phyloP scores from a whole-genome alignment of 2,329 filamentous ascomycete species.

The Passalora sequoiae region DNA sequence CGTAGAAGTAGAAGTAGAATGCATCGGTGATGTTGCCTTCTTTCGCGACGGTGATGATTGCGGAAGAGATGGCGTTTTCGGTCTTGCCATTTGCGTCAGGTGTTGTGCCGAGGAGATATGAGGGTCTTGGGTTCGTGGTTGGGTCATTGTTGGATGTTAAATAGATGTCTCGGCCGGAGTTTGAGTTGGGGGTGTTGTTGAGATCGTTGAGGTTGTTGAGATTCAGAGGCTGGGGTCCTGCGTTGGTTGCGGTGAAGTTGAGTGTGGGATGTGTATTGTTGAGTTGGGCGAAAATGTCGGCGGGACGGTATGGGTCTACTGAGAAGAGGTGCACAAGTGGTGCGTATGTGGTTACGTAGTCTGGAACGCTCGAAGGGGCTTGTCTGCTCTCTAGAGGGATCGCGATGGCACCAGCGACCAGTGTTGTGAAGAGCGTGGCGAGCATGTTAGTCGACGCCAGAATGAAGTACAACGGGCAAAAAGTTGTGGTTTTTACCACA shows the following conservation, averaged over 20 bases:
- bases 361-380: slow-evolving; percentile 20
- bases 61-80: slow-evolving; percentile 45
- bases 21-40: slow-evolving; percentile 51
- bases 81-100: slow-evolving; percentile 51
- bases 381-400: slow-evolving; percentile 8
- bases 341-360: slow-evolving; percentile 32
- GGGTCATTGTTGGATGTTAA: slow-evolving; percentile 42
- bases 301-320: slow-evolving; percentile 40
- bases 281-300: slow-evolving; percentile 41
- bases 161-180: slow-evolving; percentile 33
- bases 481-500: too few relatives aligned
- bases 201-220: slow-evolving; percentile 43
- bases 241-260: slow-evolving; percentile 33
- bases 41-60: slow-evolving; percentile 56
- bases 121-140: slow-evolving; percentile 31
- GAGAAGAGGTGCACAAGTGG: slow-evolving; percentile 44
- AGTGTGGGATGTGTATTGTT: slow-evolving; percentile 33
- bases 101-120: slow-evolving; percentile 48
- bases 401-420: slow-evolving; percentile 3
- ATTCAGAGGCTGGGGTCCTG: slow-evolving; percentile 36
- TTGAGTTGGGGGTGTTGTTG: slow-evolving; percentile 35
- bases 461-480: not conserved
- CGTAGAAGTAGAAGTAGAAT: slow-evolving; percentile 58
- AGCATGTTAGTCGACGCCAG: not conserved
- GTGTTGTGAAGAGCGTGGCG: not conserved